Conservation (phyloP, 495 filamentous ascomycete genomes). For the Lichenothelia convexa region DNA sequence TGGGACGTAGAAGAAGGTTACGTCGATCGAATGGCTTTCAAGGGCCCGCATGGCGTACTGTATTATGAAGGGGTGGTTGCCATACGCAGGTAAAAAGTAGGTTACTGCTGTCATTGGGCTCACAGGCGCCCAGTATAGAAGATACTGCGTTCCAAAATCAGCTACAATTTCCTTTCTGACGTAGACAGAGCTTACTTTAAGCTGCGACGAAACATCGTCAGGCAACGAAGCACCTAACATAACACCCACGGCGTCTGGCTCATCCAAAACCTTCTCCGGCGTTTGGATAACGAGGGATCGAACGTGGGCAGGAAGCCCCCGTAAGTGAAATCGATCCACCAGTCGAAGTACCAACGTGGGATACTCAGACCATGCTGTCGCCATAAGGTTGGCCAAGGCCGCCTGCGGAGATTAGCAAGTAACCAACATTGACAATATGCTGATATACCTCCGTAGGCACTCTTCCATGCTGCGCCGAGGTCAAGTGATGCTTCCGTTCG, state of each 20-base stretch:
- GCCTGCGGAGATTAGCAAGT: conserved; percentile 19
- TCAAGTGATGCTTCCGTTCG: conserved; percentile 35
- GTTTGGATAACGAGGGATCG: conserved; percentile 62
- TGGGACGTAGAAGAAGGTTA: conserved; percentile 97
- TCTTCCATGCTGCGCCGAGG: conserved; percentile 24
- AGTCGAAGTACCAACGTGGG: conserved; percentile 74
- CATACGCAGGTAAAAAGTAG: conserved; percentile 80
- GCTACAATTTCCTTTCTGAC: conserved; percentile 1
- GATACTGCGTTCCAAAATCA: conserved; percentile 47
- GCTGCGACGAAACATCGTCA: conserved; percentile 58
- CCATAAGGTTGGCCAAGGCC: conserved; percentile 40
- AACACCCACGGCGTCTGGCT: conserved; percentile 65
- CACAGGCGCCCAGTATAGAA: conserved; percentile 86
- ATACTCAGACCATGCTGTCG: conserved; percentile 69
- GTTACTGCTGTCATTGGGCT: conserved; percentile 86
- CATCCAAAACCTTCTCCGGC: conserved; percentile 59
- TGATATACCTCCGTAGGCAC: conserved; percentile 36
- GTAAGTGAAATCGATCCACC: conserved; percentile 55
- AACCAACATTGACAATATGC: conserved; percentile 6
- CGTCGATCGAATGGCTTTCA: conserved; percentile 81
- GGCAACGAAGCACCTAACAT: conserved; percentile 62
- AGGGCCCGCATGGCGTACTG: conserved; percentile 96
- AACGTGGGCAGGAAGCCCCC: conserved; percentile 52
- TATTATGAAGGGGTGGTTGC: conserved; percentile 84
- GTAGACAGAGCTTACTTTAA: conserved; percentile 40